A percentile compares a stretch with the other conserved stretches of the same genome.
Evolutionary conservation across 768 basidiomycete species (phyloP).

Genomic region (Candolleomyces efflorescens): DNA sequence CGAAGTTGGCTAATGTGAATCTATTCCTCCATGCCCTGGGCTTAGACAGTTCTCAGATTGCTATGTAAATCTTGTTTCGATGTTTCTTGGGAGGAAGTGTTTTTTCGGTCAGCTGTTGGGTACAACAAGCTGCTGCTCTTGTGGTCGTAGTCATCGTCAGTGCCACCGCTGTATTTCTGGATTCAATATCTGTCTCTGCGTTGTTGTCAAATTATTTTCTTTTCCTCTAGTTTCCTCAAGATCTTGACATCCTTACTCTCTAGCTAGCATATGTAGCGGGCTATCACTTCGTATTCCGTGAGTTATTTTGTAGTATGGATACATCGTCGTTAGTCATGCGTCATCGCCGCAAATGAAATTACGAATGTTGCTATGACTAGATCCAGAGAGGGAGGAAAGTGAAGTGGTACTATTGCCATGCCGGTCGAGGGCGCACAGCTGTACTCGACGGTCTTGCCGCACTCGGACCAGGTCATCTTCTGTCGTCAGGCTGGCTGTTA

Average conservation of each 20-base stretch:
- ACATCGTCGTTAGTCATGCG: not conserved
- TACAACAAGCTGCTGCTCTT: not conserved
- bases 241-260: not conserved
- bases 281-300: not conserved
- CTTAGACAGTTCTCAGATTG: constrained; percentile 64
- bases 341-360: constrained; percentile 3
- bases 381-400: not conserved
- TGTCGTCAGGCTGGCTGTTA: constrained; percentile 48
- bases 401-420: not conserved
- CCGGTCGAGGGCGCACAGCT: constrained; percentile 15
- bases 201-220: constrained; percentile 1
- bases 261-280: not conserved
- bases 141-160: too few relatives aligned
- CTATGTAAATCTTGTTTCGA: constrained; percentile 32
- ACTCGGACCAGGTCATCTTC: constrained; percentile 25
- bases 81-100: not conserved
- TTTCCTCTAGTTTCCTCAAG: not conserved
- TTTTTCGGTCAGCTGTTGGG: not conserved
- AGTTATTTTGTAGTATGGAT: constrained; percentile 4
- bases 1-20: constrained; percentile 90
- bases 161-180: not conserved
- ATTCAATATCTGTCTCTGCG: constrained; percentile 1
- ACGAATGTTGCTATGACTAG: not conserved
- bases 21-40: constrained; percentile 82
- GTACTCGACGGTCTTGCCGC: constrained; percentile 29